Evolutionary conservation across 495 filamentous ascomycete species (phyloP).

Genomic region (Penicilliopsis zonata): DNA sequence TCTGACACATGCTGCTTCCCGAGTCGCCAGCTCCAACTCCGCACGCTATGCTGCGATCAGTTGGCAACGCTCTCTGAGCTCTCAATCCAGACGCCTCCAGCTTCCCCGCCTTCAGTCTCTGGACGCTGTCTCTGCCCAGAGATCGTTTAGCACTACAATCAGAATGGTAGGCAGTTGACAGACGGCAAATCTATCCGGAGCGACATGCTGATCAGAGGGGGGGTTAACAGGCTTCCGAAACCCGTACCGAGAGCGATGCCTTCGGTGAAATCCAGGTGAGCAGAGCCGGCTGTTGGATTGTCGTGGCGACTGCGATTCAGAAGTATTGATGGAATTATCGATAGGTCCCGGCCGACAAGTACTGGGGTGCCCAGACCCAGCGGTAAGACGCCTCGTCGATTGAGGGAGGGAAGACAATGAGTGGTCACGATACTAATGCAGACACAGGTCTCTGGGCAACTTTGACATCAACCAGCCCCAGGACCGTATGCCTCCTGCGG

Average conservation of each 20-base stretch:
- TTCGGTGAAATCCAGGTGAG: conserved; percentile 78
- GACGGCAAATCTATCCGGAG: no score
- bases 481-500: conserved; percentile 92
- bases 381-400: conserved; percentile 44
- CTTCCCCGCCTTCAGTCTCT: conserved; percentile 32
- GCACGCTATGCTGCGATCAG: conserved; percentile 8
- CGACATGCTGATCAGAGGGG: conserved; percentile 6
- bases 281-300: neutral
- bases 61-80: conserved; percentile 22
- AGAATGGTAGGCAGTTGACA: conserved; percentile 23
- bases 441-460: conserved; percentile 69
- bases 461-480: conserved; percentile 99
- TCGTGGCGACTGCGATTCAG: conserved; percentile 1
- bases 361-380: conserved; percentile 99
- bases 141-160: conserved; percentile 31
- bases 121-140: conserved; percentile 22
- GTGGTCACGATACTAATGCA: conserved; percentile 8
- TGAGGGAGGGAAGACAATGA: neutral
- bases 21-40: conserved; percentile 14
- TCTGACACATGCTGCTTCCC: conserved; percentile 24
- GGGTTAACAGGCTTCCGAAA: conserved; percentile 21
- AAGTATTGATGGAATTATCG: conserved; percentile 10
- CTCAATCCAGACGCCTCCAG: conserved; percentile 20
- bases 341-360: conserved; percentile 82
- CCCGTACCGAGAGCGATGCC: conserved; percentile 83